Base-by-base conservation (phyloP, 1,284 basidiomycete species). In the Ganoderma sinense region DNA sequence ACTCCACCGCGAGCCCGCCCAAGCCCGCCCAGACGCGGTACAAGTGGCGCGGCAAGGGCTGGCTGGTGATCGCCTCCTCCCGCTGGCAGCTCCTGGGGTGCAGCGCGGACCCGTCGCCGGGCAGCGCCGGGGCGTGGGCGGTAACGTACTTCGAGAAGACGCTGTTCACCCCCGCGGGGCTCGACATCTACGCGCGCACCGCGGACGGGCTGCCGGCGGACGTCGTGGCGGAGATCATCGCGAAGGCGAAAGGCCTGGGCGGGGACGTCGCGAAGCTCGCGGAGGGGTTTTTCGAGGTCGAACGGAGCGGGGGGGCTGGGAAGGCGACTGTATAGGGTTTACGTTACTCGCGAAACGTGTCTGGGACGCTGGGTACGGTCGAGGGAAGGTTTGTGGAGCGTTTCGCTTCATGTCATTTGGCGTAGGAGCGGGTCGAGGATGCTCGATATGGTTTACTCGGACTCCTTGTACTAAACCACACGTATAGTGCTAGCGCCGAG, bases 141-240 rank as follows among this genome's bases (percentile, higher is more conserved):
- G 82, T 86, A 13, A 87, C 84, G 13, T 87, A 81, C 76, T 88
- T 88, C 76, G 83, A 83, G 60, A 84, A 83, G 76, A 86, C 86
- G 29, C 75, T 87, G 43, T 87, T 88, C 78, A 87, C 86, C 2
- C 85, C 86, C 10, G 81, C 82, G 26, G 87, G 87, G 2, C 75
- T 87, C 41, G 86, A 88, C 73, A 79, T 88, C 45, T 85, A 86
- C 71, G 74, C 84, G 43, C 78, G 85, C 40, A 72, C 75, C 20
- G 65, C 78, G 20, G 62, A 69, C 23, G 75, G 75, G 20, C 70
- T 82, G 23, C 75, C 74, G 14, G 70, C 68, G 6, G 71, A 62
- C 59, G 70, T 80, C 16, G 74, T 80, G 7, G 62, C 71, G 36
- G 72, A 71, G 66, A 75, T 76, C 65, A 60, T 76, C 51, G 62